Conservation (phyloP, 2,329 filamentous ascomycete genomes). For the Alternaria arborescens region DNA sequence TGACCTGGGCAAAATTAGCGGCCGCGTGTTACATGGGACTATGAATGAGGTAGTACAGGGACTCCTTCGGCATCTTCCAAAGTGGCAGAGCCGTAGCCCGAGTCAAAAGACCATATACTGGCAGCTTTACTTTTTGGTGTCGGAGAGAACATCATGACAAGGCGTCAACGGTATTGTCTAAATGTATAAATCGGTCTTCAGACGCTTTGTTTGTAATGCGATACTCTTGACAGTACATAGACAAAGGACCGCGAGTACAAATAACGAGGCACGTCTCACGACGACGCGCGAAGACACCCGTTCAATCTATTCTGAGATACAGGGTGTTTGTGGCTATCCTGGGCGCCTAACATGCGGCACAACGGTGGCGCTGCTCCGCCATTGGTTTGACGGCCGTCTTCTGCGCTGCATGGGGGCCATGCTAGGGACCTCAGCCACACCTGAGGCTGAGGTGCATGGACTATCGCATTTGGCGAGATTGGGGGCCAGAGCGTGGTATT, state of each 20-base stretch:
- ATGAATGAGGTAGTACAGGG: conserved; percentile 1
- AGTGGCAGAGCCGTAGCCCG: conserved; percentile 42
- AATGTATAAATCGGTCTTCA: not conserved
- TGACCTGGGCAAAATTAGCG: conserved; percentile 21
- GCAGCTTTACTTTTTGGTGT: conserved; percentile 32
- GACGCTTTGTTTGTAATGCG: not conserved
- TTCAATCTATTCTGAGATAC: conserved; percentile 23
- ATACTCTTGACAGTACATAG: conserved; percentile 1
- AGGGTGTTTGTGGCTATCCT: conserved; percentile 37
- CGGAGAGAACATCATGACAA: conserved; percentile 35
- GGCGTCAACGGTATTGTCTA: conserved; percentile 5
- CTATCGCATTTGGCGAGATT: not conserved
- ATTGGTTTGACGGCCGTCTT: conserved; percentile 22
- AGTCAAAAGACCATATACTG: conserved; percentile 46
- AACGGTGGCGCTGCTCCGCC: conserved; percentile 19
- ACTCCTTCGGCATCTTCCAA: conserved; percentile 25
- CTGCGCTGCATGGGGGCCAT: conserved; percentile 12
- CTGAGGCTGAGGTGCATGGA: not conserved
- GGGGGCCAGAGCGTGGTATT: conserved; percentile 11
- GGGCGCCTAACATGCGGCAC: conserved; percentile 19
- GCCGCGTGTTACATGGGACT: not conserved
- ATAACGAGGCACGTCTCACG: conserved; percentile 4
- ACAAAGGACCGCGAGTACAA: conserved; percentile 8
- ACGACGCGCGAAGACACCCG: conserved; percentile 5
- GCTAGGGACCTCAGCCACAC: conserved; percentile 22